phyloP scores from a whole-genome alignment of 2,329 filamentous ascomycete genomes.

The Orbilia brochopaga region DNA sequence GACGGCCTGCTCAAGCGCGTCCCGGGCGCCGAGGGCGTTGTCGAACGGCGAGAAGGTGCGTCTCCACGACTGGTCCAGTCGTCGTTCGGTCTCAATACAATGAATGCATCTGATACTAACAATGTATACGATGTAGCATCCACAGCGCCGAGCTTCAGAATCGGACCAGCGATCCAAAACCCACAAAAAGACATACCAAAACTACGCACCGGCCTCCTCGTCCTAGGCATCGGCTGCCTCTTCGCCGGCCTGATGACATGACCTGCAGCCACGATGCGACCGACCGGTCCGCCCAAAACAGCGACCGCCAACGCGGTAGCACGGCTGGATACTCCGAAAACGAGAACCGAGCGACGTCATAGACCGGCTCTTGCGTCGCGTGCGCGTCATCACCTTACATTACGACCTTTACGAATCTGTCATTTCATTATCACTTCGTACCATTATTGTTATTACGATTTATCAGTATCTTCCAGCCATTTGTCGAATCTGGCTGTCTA shows the following conservation, averaged over 20 bases:
- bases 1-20: conserved; percentile 36
- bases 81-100: too few relatives aligned
- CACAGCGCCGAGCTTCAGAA: conserved; percentile 43
- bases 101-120: too few relatives aligned
- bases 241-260: conserved; percentile 49
- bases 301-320: too few relatives aligned
- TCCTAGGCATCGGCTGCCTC: conserved; percentile 39
- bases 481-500: too few relatives aligned
- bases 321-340: too few relatives aligned
- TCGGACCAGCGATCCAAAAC: conserved; percentile 36
- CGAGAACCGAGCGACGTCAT: too few relatives aligned
- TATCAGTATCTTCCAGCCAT: too few relatives aligned
- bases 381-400: conserved; percentile 5
- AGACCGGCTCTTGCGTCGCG: conserved; percentile 17
- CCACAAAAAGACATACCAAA: conserved; percentile 49
- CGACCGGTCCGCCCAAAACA: too few relatives aligned
- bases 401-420: not conserved
- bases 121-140: conserved; percentile 14
- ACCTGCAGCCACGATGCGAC: not conserved
- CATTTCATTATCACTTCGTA: too few relatives aligned
- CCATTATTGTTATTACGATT: too few relatives aligned
- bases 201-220: conserved; percentile 36
- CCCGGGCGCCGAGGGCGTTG: conserved; percentile 32
- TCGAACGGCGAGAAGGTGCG: conserved; percentile 40
- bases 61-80: too few relatives aligned